These are phyloP conservation scores for Melastoma malabathricum DNA, from an alignment of 345 rosid genomes.

Conservation along the genomic window DNA sequence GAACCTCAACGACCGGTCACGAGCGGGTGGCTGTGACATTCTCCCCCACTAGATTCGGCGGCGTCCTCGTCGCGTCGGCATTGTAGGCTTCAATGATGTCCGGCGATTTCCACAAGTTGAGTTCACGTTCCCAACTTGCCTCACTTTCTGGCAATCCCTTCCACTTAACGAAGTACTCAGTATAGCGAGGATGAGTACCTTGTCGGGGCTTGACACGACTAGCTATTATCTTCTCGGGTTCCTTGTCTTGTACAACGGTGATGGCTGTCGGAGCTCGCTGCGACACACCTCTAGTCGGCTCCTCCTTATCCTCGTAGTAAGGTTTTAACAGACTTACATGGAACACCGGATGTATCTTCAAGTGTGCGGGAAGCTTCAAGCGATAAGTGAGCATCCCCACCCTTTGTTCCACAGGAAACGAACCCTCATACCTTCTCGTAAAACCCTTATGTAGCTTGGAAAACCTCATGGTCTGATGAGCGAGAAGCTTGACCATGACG, in stretches of 20 bases:
- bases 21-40: conserved; percentile 3
- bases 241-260: background rate
- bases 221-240: background rate
- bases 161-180: background rate
- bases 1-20: too few relatives aligned
- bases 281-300: background rate
- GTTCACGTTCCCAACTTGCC: background rate
- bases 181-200: background rate
- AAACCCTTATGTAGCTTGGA: background rate
- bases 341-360: background rate
- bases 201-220: too few relatives aligned
- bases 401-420: background rate
- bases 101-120: background rate
- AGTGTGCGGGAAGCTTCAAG: background rate
- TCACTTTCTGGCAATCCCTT: background rate
- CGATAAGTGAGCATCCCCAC: background rate
- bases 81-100: background rate
- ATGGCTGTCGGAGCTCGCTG: background rate
- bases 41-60: background rate
- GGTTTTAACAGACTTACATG: background rate
- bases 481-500: background rate
- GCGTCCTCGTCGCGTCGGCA: background rate
- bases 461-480: background rate
- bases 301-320: background rate
- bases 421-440: background rate